Evolutionary conservation across 768 basidiomycete genomes (phyloP).

Genomic region (Calocybe indica): DNA sequence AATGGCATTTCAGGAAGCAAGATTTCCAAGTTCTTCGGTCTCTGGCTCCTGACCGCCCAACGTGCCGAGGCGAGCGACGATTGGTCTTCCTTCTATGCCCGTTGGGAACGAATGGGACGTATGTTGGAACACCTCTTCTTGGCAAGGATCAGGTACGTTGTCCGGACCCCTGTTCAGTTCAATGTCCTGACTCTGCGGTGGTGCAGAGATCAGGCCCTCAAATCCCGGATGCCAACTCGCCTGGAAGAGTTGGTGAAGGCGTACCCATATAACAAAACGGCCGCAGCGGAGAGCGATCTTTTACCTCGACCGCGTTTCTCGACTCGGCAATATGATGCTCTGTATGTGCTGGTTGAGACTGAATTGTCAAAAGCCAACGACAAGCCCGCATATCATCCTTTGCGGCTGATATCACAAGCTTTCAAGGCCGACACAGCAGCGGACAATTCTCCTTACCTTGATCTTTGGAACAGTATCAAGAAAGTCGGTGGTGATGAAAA

Average conservation of each 20-base stretch:
- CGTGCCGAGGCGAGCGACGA: slow-evolving; percentile 46
- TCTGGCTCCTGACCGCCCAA: slow-evolving; percentile 60
- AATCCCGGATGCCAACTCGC: slow-evolving; percentile 58
- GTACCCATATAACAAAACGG: slow-evolving; percentile 53
- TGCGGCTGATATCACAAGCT: slow-evolving; percentile 58
- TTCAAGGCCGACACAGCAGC: slow-evolving; percentile 35
- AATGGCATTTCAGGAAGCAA: slow-evolving; percentile 78
- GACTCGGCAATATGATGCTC: slow-evolving; percentile 55
- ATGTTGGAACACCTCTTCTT: slow-evolving; percentile 76
- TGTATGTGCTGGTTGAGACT: slow-evolving; percentile 62
- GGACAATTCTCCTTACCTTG: slow-evolving; percentile 25
- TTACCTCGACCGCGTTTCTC: slow-evolving; percentile 64
- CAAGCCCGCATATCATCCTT: slow-evolving; percentile 42
- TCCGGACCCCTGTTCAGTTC: background rate
- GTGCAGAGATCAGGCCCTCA: slow-evolving; percentile 52
- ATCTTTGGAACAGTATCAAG: slow-evolving; percentile 53
- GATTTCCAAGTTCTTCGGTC: slow-evolving; percentile 63
- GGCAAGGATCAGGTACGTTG: slow-evolving; percentile 56
- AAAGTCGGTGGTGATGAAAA: slow-evolving; percentile 28
- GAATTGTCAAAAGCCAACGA: slow-evolving; percentile 34
- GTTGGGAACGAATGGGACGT: slow-evolving; percentile 72
- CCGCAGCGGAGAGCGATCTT: slow-evolving; percentile 33
- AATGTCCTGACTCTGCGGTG: slow-evolving; percentile 2
- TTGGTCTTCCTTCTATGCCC: slow-evolving; percentile 60
- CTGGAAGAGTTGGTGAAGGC: slow-evolving; percentile 62